A percentile compares a stretch with the other conserved stretches of the same genome.
phyloP scores from a whole-genome alignment of 257 asterid species.

The Solanum lignicaule region DNA sequence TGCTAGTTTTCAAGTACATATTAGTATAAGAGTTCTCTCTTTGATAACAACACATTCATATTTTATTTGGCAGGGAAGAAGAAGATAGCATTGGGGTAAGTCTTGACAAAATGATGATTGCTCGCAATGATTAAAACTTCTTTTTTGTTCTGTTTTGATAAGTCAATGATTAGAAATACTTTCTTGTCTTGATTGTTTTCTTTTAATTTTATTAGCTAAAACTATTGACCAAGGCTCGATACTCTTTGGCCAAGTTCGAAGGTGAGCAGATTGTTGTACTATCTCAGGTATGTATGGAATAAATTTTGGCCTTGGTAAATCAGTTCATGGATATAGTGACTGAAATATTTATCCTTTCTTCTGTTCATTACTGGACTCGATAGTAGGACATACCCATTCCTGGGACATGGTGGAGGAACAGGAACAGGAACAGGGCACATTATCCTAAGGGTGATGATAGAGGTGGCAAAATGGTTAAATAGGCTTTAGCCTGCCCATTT shows the following conservation, averaged over 20 bases:
- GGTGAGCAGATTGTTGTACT: conserved; percentile 83
- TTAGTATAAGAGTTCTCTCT: background rate
- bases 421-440: background rate
- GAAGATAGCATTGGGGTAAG: conserved; percentile 90
- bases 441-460: background rate
- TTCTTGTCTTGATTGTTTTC: conserved; percentile 7
- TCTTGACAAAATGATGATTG: background rate
- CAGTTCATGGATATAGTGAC: background rate
- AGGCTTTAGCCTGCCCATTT: background rate
- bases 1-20: background rate
- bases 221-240: conserved; percentile 76
- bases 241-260: conserved; percentile 74
- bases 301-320: background rate
- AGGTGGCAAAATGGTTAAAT: background rate
- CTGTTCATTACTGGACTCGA: background rate
- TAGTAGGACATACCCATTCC: background rate
- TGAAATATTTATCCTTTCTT: background rate
- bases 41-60: background rate
- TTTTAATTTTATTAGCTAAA: conserved; percentile 46
- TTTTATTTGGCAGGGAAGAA: conserved; percentile 56
- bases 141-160: background rate
- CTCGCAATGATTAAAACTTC: background rate
- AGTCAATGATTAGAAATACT: background rate
- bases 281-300: conserved; percentile 57
- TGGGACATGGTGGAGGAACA: background rate